Base-by-base conservation (phyloP, 176 grass and related monocot species). In the Aegilops umbellulata region DNA sequence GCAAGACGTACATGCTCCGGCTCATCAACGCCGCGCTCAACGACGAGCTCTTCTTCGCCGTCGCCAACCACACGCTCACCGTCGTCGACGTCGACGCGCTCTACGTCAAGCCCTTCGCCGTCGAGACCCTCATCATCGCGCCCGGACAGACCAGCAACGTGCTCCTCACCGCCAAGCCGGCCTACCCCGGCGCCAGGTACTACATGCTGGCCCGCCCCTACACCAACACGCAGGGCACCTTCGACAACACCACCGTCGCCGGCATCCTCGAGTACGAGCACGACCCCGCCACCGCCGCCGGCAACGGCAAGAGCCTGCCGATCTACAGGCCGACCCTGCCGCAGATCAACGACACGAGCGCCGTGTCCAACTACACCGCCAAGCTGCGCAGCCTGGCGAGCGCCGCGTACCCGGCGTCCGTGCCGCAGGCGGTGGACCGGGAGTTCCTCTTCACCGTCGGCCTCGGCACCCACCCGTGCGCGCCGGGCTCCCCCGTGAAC, bases 21-120 rank as follows among this genome's bases (percentile, higher is more conserved):
- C 61, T 97, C 24, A 94, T 97, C 92, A 97, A 97, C 80, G 89
- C 92, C 0, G 94, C 94, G 17, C 94, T 97, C 83, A 97, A 97
- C 84, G 88, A 97, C 64, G 94, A 94, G 83, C 94, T 97, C 75
- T 97, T 97, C 90, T 97, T 97, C 88, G 80, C 88, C 30, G 42
- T 97, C 14, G 92, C 94, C 39, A 92, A 94, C 83, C 94, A 94
- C 84, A 82, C 92, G 53, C 86, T 97, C 60, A 94, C 94, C 65
- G 82, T 94, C 30, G 92, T 94, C 27, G 94, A 97, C 24, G 92
- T 90, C 5, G 94, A 97, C 77, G 94, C 94, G 69, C 32, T 83
- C 84, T 97, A 97, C 65, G 86, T 94, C 39, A 97, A 97, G 82
- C 94, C 94, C 49, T 86, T 97, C 83, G 53, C 41, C 65, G 85